A percentile compares a stretch with the other conserved stretches of the same genome.
These are phyloP conservation scores for Chionographis japonica DNA, from an alignment of 106 monocot genomes.

Conservation along the genomic window DNA sequence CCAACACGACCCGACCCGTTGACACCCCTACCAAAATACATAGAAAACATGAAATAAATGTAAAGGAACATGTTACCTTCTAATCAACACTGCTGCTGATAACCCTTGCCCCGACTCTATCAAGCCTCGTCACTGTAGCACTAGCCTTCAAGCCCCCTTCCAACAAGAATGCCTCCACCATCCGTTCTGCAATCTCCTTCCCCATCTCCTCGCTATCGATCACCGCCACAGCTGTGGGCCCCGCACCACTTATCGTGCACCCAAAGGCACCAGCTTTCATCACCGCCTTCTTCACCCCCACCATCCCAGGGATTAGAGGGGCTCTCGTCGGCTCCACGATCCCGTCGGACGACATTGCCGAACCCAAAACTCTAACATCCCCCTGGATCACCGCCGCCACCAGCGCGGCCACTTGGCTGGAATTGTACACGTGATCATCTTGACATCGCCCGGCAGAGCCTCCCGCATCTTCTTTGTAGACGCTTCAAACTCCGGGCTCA, in stretches of 20 bases:
- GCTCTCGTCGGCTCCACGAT: constrained; percentile 89
- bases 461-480: constrained; percentile 93
- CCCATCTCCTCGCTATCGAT: constrained; percentile 77
- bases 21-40: no score
- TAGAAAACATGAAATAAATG: no score
- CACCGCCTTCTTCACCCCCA: constrained; percentile 73
- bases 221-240: constrained; percentile 82
- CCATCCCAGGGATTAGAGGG: constrained; percentile 87
- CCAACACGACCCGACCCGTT: no score
- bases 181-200: constrained; percentile 49
- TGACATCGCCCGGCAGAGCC: constrained; percentile 53
- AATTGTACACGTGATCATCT: constrained; percentile 73
- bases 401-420: constrained; percentile 86
- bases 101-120: constrained; percentile 83
- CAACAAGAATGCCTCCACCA: constrained; percentile 80
- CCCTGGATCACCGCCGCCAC: constrained; percentile 76
- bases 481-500: constrained; percentile 83
- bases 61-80: not conserved
- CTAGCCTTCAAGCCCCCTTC: constrained; percentile 56
- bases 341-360: constrained; percentile 58
- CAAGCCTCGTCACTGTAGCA: constrained; percentile 49
- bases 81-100: constrained; percentile 22
- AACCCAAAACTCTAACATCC: constrained; percentile 54
- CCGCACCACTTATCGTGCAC: constrained; percentile 89
- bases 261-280: constrained; percentile 74